Evolutionary conservation across 176 grass and related monocot species (phyloP), one percentile per base, ranked within the genome.

Genomic region (Cenchrus fungigraminus): DNA sequence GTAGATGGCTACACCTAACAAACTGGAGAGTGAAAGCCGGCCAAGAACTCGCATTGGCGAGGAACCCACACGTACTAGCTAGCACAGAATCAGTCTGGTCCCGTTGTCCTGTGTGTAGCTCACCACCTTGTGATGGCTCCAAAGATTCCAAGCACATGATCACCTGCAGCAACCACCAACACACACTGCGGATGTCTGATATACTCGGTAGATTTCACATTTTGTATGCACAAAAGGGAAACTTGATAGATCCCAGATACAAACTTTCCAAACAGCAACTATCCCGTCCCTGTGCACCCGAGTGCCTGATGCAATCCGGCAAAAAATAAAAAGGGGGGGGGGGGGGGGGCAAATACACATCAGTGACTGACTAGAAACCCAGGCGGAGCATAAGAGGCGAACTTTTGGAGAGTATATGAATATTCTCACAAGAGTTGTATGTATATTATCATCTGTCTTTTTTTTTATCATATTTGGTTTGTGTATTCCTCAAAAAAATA

Each of bases 161-260:
- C 69, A 52, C 52, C 3, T 51, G 20, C 29, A 31, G 20, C 53
- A 62, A 29, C 46, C 25, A 43, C 45, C 49, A 75, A 47, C 20
- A 6, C 10, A 0, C 22, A 28, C 44, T 31, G n/a, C 11, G 1
- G 12, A 65, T 67, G 52, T 80, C 44, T 52, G 73, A 71, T 32
- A 32, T 32, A 53, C 28, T 16, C 31, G 12, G 66, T 47, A 66
- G 10, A 37, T 73, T 32, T 55, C 53, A 61, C 63, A n/a, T 61
- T 57, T 57, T 74, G 3, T 79, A 79, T 68, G 68, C 61, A 87
- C 84, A 74, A 53, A 17, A 70, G 11, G 20, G 52, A 71, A 77
- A 71, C 32, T 32, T 29, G 9, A 79, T 57, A 81, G 68, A 74
- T 51, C 4, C 61, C 88, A 78, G 54, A 69, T 67, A 78, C 57